phyloP scores from a whole-genome alignment of 225 moss, liverwort and hornwort genomes.

The Lunularia cruciata region DNA sequence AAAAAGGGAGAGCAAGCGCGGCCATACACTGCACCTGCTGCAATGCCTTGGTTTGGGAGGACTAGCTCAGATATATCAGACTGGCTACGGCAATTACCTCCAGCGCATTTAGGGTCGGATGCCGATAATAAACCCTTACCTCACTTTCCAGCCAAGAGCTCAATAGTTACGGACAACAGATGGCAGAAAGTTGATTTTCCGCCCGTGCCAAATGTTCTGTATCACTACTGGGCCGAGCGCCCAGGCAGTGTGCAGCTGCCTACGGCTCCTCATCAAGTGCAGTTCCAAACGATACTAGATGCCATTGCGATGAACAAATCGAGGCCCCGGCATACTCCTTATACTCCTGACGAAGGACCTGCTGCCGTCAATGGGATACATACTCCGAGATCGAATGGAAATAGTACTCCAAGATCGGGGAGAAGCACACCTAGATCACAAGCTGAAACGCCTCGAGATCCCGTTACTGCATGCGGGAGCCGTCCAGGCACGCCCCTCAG shows the following conservation, averaged over 20 bases:
- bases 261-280: conserved; percentile 36
- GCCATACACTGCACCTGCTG: conserved; percentile 33
- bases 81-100: conserved; percentile 42
- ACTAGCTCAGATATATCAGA: conserved; percentile 39
- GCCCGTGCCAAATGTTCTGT: conserved; percentile 35
- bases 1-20: conserved; percentile 2
- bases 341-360: not conserved
- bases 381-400: conserved; percentile 12
- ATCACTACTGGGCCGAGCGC: conserved; percentile 47
- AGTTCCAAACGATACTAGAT: conserved; percentile 29
- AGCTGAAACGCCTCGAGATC: conserved; percentile 10
- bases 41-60: conserved; percentile 45
- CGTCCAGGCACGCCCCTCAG: not conserved
- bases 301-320: conserved; percentile 18
- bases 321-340: not conserved
- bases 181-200: conserved; percentile 45
- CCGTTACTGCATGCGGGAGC: not conserved
- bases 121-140: conserved; percentile 42
- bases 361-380: not conserved
- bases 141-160: conserved; percentile 31
- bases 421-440: conserved; percentile 17
- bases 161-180: conserved; percentile 42
- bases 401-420: conserved; percentile 12
- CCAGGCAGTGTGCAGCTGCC: conserved; percentile 41
- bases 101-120: conserved; percentile 44